These are phyloP conservation scores for Cutaneotrichosporon dermatis DNA, from an alignment of 1,284 basidiomycete species.

Conservation along the genomic window DNA sequence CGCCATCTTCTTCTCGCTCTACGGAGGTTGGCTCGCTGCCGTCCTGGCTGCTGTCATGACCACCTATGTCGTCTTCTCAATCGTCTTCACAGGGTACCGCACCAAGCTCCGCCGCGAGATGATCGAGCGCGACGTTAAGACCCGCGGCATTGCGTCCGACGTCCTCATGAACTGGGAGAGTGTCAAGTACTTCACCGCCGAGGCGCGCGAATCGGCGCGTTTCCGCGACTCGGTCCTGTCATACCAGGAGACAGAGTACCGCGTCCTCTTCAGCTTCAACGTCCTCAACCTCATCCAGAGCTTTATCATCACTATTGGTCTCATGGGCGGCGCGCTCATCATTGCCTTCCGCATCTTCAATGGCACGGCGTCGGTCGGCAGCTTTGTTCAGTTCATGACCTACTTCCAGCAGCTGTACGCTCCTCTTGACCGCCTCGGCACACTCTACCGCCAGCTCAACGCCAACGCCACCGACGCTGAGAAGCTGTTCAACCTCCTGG, in stretches of 20 bases:
- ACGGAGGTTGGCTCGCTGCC: slow-evolving; percentile 72
- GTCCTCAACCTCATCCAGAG: slow-evolving; percentile 92
- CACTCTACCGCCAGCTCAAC: slow-evolving; percentile 89
- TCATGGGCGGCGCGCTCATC: slow-evolving; percentile 89
- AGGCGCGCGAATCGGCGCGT: slow-evolving; percentile 77
- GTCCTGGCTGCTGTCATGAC: slow-evolving; percentile 78
- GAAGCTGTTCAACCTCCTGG: slow-evolving; percentile 84
- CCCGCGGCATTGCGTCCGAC: slow-evolving; percentile 90
- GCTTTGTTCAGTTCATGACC: slow-evolving; percentile 96
- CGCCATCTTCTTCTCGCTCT: slow-evolving; percentile 76
- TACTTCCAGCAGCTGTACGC: slow-evolving; percentile 91
- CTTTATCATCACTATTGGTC: slow-evolving; percentile 82
- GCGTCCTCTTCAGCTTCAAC: slow-evolving; percentile 86
- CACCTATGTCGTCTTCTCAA: slow-evolving; percentile 91
- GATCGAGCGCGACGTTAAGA: slow-evolving; percentile 90
- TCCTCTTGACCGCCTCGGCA: slow-evolving; percentile 91
- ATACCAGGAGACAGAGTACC: slow-evolving; percentile 87
- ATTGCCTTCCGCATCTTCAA: slow-evolving; percentile 87
- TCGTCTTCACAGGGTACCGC: slow-evolving; percentile 74
- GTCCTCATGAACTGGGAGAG: slow-evolving; percentile 97
- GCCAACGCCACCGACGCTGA: slow-evolving; percentile 96
- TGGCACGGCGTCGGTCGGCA: slow-evolving; percentile 86
- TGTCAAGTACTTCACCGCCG: slow-evolving; percentile 97
- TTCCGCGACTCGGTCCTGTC: slow-evolving; percentile 79
- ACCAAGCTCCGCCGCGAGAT: slow-evolving; percentile 87